A percentile compares a stretch with the other conserved stretches of the same genome.
Evolutionary conservation across 495 filamentous ascomycete genomes (phyloP).

Genomic region (Lentithecium fluviatile): DNA sequence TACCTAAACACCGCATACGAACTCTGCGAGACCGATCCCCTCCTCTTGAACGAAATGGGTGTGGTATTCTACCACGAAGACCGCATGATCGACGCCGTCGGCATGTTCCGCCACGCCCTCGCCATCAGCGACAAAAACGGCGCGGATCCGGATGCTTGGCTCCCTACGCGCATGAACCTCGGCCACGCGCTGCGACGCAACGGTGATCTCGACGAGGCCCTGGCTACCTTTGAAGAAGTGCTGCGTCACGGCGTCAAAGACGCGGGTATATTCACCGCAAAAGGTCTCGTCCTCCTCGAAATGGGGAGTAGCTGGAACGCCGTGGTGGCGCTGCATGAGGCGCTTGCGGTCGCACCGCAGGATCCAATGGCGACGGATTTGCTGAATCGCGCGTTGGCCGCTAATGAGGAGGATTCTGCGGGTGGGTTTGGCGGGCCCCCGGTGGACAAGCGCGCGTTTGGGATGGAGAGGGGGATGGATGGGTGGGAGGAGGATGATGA

Average conservation of each 20-base stretch:
- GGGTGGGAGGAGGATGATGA: slow-evolving; percentile 33
- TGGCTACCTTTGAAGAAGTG: slow-evolving; percentile 59
- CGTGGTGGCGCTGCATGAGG: slow-evolving; percentile 46
- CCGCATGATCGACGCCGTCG: slow-evolving; percentile 66
- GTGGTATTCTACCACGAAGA: slow-evolving; percentile 93
- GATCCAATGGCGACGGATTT: slow-evolving; percentile 47
- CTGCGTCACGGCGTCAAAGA: slow-evolving; percentile 76
- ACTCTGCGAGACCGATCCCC: slow-evolving; percentile 74
- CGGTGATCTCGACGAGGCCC: slow-evolving; percentile 49
- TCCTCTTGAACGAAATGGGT: slow-evolving; percentile 92
- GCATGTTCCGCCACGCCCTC: slow-evolving; percentile 72
- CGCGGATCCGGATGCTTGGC: slow-evolving; percentile 78
- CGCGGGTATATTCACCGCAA: slow-evolving; percentile 58
- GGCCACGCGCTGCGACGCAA: slow-evolving; percentile 80
- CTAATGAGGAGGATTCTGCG: slow-evolving; percentile 29
- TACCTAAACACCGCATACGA: slow-evolving; percentile 85
- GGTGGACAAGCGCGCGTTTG: neutral
- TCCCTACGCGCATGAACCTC: slow-evolving; percentile 83
- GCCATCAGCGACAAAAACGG: slow-evolving; percentile 74
- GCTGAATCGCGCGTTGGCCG: slow-evolving; percentile 42
- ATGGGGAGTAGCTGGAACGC: slow-evolving; percentile 44
- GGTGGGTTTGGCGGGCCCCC: slow-evolving; percentile 5
- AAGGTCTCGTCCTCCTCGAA: slow-evolving; percentile 51
- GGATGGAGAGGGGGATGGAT: slow-evolving; percentile 9
- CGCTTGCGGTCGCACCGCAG: slow-evolving; percentile 46